Evolutionary conservation across 768 basidiomycete genomes (phyloP).

Genomic region (Phanerochaete sordida): DNA sequence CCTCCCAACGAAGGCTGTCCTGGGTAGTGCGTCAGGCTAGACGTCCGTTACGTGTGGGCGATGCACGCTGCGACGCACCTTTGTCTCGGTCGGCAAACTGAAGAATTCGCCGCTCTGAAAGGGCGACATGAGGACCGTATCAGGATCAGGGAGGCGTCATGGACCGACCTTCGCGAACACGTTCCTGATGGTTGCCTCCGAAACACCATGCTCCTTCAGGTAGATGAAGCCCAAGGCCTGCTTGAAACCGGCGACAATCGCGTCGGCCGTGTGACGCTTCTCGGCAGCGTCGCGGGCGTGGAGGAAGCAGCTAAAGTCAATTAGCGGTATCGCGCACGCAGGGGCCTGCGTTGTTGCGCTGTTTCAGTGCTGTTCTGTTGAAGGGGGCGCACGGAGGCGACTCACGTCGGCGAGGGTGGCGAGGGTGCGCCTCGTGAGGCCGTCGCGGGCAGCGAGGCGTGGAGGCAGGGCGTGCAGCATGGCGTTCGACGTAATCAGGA

Average conservation of each 20-base stretch:
- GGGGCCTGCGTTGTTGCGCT: neutral
- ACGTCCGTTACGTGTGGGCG: neutral
- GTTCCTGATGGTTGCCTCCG: constrained; percentile 47
- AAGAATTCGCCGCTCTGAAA: constrained; percentile 77
- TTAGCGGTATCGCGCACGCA: constrained; percentile 56
- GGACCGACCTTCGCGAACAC: constrained; percentile 60
- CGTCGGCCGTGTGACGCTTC: constrained; percentile 58
- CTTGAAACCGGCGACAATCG: constrained; percentile 76
- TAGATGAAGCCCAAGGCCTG: constrained; percentile 77
- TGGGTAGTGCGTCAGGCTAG: constrained; percentile 19
- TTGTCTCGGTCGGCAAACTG: constrained; percentile 52
- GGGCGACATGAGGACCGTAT: neutral
- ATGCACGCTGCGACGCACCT: constrained; percentile 39
- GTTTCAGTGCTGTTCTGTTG: neutral
- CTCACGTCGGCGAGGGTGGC: constrained; percentile 11
- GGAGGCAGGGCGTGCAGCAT: too few relatives aligned
- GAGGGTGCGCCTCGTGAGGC: neutral
- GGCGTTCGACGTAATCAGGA: too few relatives aligned
- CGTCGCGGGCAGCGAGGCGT: neutral
- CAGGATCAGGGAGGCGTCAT: neutral
- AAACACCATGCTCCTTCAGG: constrained; percentile 69
- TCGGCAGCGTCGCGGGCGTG: constrained; percentile 45
- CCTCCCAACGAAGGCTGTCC: constrained; percentile 74
- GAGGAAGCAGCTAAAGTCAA: constrained; percentile 73
- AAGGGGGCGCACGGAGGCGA: neutral